Evolutionary conservation across 306 rosid species (phyloP).

Genomic region (Astragalus glycyphyllos): DNA sequence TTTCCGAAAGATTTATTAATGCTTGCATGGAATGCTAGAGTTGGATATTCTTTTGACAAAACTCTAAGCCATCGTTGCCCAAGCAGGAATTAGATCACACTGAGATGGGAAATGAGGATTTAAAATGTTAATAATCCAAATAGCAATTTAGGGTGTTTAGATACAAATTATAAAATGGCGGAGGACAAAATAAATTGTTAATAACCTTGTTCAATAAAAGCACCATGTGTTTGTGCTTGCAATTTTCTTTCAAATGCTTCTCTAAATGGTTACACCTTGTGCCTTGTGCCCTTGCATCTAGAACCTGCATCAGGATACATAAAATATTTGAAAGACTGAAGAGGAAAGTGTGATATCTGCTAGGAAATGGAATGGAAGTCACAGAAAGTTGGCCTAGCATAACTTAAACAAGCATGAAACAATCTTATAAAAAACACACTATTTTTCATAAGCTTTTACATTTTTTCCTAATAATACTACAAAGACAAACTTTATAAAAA

Average conservation of each 20-base stretch:
- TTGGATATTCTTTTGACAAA: conserved; percentile 83
- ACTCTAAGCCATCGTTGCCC: conserved; percentile 98
- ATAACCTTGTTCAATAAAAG: conserved; percentile 86
- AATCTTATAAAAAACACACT: not conserved
- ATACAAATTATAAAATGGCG: not conserved
- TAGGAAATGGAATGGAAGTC: not conserved
- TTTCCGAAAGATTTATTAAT: conserved; percentile 95
- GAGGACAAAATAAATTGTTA: not conserved
- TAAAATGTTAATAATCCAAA: not conserved
- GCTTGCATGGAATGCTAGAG: conserved; percentile 96
- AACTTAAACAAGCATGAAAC: conserved; percentile 18
- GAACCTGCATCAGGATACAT: conserved; percentile 64
- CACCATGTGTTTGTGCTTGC: conserved; percentile 89
- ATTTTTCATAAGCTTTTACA: not conserved
- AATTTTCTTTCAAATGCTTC: conserved; percentile 90
- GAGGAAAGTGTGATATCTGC: not conserved
- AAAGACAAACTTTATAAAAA: not conserved
- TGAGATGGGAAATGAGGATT: conserved; percentile 38
- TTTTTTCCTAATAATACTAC: not conserved
- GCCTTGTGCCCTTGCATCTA: conserved; percentile 95
- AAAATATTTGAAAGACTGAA: conserved; percentile 17
- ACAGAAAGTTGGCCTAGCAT: conserved; percentile 27
- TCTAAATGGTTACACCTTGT: conserved; percentile 95
- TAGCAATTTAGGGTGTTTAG: not conserved
- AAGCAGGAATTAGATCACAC: conserved; percentile 92